These are phyloP conservation scores for Neocucurbitaria cava DNA, from an alignment of 2,329 filamentous ascomycete species.

Conservation along the genomic window DNA sequence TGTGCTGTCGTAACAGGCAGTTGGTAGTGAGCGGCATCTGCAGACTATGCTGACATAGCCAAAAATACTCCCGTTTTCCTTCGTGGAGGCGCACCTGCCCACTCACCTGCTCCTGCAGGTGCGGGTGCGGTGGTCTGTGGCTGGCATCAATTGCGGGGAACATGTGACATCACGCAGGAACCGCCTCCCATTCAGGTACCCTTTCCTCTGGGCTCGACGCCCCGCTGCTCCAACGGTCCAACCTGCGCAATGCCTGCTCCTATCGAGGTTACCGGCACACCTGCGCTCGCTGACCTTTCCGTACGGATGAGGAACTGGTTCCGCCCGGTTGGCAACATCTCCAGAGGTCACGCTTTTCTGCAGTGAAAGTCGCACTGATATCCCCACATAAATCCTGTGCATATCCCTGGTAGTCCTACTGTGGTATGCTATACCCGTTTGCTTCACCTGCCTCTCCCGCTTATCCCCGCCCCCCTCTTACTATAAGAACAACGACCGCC, in stretches of 20 bases:
- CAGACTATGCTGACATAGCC: too few relatives aligned
- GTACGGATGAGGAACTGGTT: not conserved
- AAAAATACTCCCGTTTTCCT: too few relatives aligned
- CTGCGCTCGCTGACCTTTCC: not conserved
- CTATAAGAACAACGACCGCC: constrained; percentile 4
- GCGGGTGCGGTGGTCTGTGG: not conserved
- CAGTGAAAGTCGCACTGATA: not conserved
- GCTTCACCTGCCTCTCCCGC: constrained; percentile 4
- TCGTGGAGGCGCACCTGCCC: too few relatives aligned
- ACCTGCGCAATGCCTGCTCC: not conserved
- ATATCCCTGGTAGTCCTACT: constrained; percentile 6
- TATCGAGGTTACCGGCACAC: not conserved
- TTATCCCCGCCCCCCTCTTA: not conserved
- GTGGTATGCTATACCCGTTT: constrained; percentile 1
- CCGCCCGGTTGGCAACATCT: too few relatives aligned
- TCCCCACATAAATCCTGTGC: constrained; percentile 7
- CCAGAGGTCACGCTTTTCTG: not conserved
- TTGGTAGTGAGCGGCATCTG: too few relatives aligned
- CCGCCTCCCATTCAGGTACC: not conserved
- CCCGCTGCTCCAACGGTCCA: not conserved
- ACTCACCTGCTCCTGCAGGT: too few relatives aligned
- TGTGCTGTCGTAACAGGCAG: too few relatives aligned
- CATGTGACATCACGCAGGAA: not conserved
- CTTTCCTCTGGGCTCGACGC: not conserved
- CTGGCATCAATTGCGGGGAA: not conserved